Evolutionary conservation across 495 filamentous ascomycete species (phyloP).

Genomic region (Trichocladium uniseriatum): DNA sequence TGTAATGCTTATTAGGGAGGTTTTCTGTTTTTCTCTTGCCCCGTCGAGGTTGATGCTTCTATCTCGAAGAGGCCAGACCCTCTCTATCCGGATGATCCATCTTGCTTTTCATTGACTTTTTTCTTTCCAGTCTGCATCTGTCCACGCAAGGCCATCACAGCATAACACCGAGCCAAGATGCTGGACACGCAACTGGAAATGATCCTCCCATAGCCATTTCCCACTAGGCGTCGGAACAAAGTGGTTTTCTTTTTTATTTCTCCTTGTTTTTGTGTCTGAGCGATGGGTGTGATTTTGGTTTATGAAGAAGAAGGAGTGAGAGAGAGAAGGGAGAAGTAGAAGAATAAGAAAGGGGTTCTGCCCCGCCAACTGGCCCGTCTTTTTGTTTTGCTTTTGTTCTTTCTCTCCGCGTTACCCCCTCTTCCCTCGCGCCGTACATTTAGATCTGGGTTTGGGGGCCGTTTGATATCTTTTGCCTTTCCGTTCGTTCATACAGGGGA

Average conservation of each 20-base stretch:
- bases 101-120: no score
- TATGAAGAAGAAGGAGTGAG: background rate
- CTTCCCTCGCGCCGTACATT: background rate
- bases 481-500: background rate
- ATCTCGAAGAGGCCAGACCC: no score
- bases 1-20: no score
- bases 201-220: no score
- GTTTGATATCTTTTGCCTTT: background rate
- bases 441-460: background rate
- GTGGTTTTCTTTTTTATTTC: background rate
- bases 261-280: background rate
- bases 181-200: no score
- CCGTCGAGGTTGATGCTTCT: no score
- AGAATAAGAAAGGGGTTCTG: background rate
- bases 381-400: background rate
- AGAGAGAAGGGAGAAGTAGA: background rate
- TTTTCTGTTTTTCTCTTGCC: no score
- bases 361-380: background rate
- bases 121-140: no score
- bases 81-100: no score
- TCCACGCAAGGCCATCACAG: no score
- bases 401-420: no score
- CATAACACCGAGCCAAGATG: no score
- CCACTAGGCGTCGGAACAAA: background rate
- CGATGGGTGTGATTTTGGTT: background rate